phyloP scores from a whole-genome alignment of 495 filamentous ascomycete genomes.

The Penicillium canescens region DNA sequence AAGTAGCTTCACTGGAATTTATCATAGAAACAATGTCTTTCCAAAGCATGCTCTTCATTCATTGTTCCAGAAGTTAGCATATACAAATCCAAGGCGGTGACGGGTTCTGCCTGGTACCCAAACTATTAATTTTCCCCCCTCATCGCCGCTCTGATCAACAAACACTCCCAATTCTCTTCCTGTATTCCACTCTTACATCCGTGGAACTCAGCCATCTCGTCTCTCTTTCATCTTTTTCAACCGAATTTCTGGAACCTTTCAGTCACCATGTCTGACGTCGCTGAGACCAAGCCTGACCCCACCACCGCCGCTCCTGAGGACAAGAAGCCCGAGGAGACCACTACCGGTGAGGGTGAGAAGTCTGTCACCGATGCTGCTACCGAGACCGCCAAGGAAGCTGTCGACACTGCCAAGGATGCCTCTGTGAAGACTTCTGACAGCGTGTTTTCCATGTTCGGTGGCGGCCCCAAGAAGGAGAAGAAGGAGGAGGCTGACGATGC shows the following conservation, averaged over 20 bases:
- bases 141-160: conserved; percentile 29
- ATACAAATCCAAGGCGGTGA: conserved; percentile 7
- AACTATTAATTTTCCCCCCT: conserved; percentile 37
- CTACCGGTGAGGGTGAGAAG: conserved; percentile 37
- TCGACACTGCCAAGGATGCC: conserved; percentile 47
- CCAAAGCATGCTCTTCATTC: no score
- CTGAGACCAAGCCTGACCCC: conserved; percentile 52
- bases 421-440: conserved; percentile 63
- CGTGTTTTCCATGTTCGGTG: conserved; percentile 98
- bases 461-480: conserved; percentile 77
- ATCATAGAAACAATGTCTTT: no score
- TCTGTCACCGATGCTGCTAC: conserved; percentile 38
- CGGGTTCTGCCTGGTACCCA: conserved; percentile 14
- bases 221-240: background rate
- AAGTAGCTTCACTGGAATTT: no score
- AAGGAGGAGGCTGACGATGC: conserved; percentile 82
- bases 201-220: conserved; percentile 3
- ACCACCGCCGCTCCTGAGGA: conserved; percentile 45
- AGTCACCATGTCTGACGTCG: conserved; percentile 47
- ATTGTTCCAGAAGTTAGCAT: no score
- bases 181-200: conserved; percentile 9
- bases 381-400: conserved; percentile 43
- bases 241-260: conserved; percentile 4
- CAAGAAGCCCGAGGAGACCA: conserved; percentile 39
- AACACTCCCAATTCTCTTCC: conserved; percentile 21